phyloP scores from a whole-genome alignment of 371 early-diverging fungal species.

The Mucor indicus region DNA sequence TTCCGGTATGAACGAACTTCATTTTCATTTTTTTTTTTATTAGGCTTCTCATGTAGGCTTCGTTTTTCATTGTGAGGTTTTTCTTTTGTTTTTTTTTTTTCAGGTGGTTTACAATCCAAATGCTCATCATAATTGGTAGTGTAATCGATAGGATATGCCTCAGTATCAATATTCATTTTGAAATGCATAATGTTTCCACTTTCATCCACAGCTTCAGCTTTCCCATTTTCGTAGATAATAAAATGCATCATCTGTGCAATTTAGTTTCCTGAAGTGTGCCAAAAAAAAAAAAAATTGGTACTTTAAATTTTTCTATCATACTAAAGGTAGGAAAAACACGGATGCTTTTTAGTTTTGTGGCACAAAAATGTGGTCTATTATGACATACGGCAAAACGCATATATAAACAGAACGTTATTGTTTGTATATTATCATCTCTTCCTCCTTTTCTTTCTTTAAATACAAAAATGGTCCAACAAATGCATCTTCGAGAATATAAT shows the following conservation, averaged over 20 bases:
- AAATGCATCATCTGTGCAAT: conserved; percentile 8
- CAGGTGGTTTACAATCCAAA: conserved; percentile 9
- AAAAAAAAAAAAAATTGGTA: no score
- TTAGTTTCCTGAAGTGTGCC: neutral
- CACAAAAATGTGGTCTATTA: no score
- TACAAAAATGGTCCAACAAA: no score
- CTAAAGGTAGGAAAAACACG: no score
- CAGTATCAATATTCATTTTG: conserved; percentile 12
- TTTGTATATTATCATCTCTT: no score
- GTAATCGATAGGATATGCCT: conserved; percentile 3
- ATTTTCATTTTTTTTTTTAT: conserved; percentile 8
- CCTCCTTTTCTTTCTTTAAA: no score
- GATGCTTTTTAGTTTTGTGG: no score
- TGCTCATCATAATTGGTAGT: neutral
- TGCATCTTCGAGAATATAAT: no score
- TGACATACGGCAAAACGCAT: no score
- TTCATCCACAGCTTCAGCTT: conserved; percentile 14
- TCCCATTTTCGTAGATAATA: conserved; percentile 11
- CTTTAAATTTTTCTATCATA: no score
- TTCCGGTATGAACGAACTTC: conserved; percentile 12
- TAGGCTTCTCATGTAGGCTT: conserved; percentile 10
- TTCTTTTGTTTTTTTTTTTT: conserved; percentile 10
- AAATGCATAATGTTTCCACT: conserved; percentile 9
- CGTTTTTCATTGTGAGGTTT: conserved; percentile 12
- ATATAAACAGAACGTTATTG: no score